Conservation (phyloP, 371 early-diverging fungal genomes). For the Lichtheimia ramosa region DNA sequence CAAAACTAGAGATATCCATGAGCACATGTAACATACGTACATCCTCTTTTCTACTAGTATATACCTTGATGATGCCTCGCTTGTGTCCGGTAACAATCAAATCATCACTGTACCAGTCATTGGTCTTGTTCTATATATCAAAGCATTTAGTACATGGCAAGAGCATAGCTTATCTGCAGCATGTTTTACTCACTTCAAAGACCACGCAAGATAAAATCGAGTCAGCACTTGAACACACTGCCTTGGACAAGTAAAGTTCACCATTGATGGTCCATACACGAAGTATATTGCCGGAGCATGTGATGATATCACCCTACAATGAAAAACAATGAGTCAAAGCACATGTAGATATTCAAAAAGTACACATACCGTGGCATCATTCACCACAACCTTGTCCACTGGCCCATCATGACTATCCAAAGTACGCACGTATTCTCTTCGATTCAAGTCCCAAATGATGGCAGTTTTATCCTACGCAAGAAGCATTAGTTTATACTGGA, state of each 20-base stretch:
- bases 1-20: slow-evolving; percentile 31
- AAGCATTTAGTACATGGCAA: not conserved
- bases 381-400: slow-evolving; percentile 57
- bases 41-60: not conserved
- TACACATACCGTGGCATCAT: slow-evolving; percentile 55
- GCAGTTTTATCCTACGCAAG: slow-evolving; percentile 60
- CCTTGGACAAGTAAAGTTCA: slow-evolving; percentile 59
- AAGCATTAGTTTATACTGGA: not conserved
- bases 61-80: slow-evolving; percentile 49
- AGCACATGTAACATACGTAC: not conserved
- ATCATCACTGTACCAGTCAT: slow-evolving; percentile 41
- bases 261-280: slow-evolving; percentile 78
- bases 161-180: not conserved
- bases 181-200: slow-evolving; percentile 43
- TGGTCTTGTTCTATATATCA: slow-evolving; percentile 41
- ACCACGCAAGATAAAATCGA: slow-evolving; percentile 59
- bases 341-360: not conserved
- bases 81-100: slow-evolving; percentile 63
- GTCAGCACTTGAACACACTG: slow-evolving; percentile 56
- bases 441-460: slow-evolving; percentile 78
- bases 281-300: slow-evolving; percentile 61
- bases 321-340: not conserved
- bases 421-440: slow-evolving; percentile 65
- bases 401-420: slow-evolving; percentile 59
- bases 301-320: slow-evolving; percentile 68